Evolutionary conservation across 2,329 filamentous ascomycete genomes (phyloP), one percentile per base, ranked within the genome.

Genomic region (Botrytis medusae): DNA sequence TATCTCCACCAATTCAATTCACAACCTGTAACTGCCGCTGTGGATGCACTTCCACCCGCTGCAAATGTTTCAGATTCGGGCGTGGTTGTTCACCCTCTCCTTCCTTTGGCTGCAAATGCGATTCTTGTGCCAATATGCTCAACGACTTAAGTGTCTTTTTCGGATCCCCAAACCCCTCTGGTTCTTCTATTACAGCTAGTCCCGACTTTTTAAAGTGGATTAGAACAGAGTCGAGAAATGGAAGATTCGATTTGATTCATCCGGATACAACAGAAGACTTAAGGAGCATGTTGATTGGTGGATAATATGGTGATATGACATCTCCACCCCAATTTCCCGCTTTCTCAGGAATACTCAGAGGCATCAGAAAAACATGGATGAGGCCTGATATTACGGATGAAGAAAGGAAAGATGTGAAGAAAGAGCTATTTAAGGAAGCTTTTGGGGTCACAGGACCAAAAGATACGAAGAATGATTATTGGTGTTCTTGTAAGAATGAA

Each of bases 161-260:
- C 29, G 62, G 71, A 25, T 25, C 25, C 6, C n/a, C 25, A 0
- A 42, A 57, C 42, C 16, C 25, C 54, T 20, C 34, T 2, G 9
- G 16, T 29, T 29, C 10, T 20, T 12, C 18, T 16, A 25, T 69
- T 3, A 5, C 9, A 18, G 71, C 62, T 10, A 68, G 51, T 29
- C 40, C n/a, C 8, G 71, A 72, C 22, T 46, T 72, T 29, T 10
- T 72, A 32, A 68, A 42, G 46, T 72, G 71, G 71, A 72, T 72
- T 54, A 42, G 51, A 16, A 68, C 29, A 48, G 62, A 68, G 34
- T 68, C 46, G 37, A 61, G 62, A 22, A 48, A 42, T 18, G 71
- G 71, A 37, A 57, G 40, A n/a, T 72, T 68, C 37, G 62, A 69
- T 40, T 37, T 72, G 4, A 4, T 59, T 25, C n/a, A 68, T 51